These are phyloP conservation scores for Paracorniculantispora psalliotae DNA, from an alignment of 2,329 filamentous ascomycete genomes.

Conservation along the genomic window DNA sequence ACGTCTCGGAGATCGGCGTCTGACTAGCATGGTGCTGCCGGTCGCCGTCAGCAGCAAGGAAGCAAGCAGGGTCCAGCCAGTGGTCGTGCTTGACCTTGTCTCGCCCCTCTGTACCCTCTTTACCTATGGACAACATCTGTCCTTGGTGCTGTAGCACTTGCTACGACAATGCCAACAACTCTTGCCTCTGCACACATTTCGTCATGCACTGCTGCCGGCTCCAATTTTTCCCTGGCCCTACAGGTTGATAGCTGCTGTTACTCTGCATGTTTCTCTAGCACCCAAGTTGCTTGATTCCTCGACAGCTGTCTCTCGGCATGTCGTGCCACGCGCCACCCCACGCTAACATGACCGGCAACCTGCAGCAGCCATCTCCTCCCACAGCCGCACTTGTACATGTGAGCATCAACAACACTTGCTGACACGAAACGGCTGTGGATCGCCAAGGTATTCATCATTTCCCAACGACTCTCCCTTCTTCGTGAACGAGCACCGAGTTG, in stretches of 20 bases:
- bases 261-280: background rate
- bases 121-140: background rate
- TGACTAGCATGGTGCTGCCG: background rate
- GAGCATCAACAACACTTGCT: background rate
- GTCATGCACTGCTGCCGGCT: background rate
- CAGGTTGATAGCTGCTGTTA: background rate
- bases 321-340: background rate
- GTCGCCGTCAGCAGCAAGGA: constrained; percentile 2
- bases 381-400: background rate
- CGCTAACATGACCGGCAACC: background rate
- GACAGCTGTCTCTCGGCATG: background rate
- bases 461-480: background rate
- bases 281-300: no score
- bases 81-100: background rate
- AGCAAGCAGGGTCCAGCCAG: background rate
- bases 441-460: background rate
- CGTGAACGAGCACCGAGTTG: background rate
- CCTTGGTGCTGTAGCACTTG: background rate
- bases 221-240: background rate
- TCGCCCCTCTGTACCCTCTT: constrained; percentile 1
- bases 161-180: background rate
- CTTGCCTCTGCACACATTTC: background rate
- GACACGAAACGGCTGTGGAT: background rate
- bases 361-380: background rate
- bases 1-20: constrained; percentile 5